phyloP scores from a whole-genome alignment of 495 filamentous ascomycete genomes.

The Bathelium albidoporum region DNA sequence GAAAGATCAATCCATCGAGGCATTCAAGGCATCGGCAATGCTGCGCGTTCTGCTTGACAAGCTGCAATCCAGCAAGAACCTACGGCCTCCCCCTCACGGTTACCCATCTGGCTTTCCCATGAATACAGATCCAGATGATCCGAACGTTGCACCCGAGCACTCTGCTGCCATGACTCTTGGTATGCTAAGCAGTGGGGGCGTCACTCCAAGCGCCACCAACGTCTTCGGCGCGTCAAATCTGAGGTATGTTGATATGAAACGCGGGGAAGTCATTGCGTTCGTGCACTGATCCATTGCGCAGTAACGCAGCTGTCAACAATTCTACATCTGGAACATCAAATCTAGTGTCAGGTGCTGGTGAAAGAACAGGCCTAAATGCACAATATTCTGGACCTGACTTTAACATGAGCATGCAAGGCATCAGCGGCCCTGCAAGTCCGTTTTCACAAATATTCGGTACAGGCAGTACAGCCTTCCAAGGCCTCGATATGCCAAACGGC shows the following conservation, averaged over 20 bases:
- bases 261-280: slow-evolving; percentile 9
- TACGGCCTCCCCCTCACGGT: slow-evolving; percentile 6
- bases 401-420: background rate
- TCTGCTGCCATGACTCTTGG: slow-evolving; percentile 74
- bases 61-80: slow-evolving; percentile 40
- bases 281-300: slow-evolving; percentile 21
- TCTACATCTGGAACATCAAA: slow-evolving; percentile 34
- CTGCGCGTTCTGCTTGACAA: slow-evolving; percentile 72
- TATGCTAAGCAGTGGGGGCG: slow-evolving; percentile 61
- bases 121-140: slow-evolving; percentile 12
- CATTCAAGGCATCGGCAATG: slow-evolving; percentile 70
- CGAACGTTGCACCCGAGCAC: slow-evolving; percentile 41
- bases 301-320: background rate
- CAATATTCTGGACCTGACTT: slow-evolving; percentile 15
- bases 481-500: slow-evolving; percentile 21
- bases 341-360: slow-evolving; percentile 27
- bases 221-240: slow-evolving; percentile 22
- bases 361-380: slow-evolving; percentile 18
- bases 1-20: slow-evolving; percentile 70
- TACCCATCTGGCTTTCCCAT: slow-evolving; percentile 17
- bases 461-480: slow-evolving; percentile 19
- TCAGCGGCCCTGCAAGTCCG: slow-evolving; percentile 15
- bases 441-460: slow-evolving; percentile 19
- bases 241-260: slow-evolving; percentile 4
- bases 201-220: slow-evolving; percentile 49